phyloP scores from a whole-genome alignment of 768 basidiomycete species.

The Crucibulum laeve region DNA sequence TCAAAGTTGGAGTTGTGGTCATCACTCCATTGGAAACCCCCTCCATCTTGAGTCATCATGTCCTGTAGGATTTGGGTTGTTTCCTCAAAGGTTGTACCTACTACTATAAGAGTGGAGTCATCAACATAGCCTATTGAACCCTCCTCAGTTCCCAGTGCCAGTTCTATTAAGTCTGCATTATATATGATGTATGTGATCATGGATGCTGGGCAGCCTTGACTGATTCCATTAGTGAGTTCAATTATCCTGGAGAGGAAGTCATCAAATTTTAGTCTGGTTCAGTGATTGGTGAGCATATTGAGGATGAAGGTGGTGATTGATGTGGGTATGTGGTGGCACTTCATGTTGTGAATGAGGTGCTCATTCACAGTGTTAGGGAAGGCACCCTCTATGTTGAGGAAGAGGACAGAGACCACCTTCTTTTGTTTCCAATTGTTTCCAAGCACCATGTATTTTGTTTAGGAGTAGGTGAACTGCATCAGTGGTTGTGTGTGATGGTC shows the following conservation, averaged over 20 bases:
- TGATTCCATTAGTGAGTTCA: conserved; percentile 4
- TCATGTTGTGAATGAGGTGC: conserved; percentile 5
- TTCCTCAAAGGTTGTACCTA: conserved; percentile 2
- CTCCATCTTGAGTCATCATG: neutral
- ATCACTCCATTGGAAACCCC: neutral
- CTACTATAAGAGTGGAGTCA: neutral
- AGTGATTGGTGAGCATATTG: neutral
- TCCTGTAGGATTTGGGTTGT: neutral
- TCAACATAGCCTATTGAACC: conserved; percentile 1
- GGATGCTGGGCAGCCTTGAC: conserved; percentile 9
- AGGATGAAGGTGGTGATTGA: conserved; percentile 1
- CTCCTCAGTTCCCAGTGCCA: neutral
- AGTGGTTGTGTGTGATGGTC: neutral
- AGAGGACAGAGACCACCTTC: conserved; percentile 6
- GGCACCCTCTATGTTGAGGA: conserved; percentile 2
- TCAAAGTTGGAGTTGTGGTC: neutral
- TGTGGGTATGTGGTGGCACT: neutral
- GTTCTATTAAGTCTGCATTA: conserved; percentile 6
- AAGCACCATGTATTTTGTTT: neutral
- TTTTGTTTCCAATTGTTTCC: conserved; percentile 7
- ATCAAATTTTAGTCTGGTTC: conserved; percentile 9
- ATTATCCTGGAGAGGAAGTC: conserved; percentile 8
- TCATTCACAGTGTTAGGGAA: conserved; percentile 10
- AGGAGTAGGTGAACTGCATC: neutral
- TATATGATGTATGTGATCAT: conserved; percentile 8